phyloP scores from a whole-genome alignment of 2,329 filamentous ascomycete genomes.

The Aureobasidium leucospermi region DNA sequence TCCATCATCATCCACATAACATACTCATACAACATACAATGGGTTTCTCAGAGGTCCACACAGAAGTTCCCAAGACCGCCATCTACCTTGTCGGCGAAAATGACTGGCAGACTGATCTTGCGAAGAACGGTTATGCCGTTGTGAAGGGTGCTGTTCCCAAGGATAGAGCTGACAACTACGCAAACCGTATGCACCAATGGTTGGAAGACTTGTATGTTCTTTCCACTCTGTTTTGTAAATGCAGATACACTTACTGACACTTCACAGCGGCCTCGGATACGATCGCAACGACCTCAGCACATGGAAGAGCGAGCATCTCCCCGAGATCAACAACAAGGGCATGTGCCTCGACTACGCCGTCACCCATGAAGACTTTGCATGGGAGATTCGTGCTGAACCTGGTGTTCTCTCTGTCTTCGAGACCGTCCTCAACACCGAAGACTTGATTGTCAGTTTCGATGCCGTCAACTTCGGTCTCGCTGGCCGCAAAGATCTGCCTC shows the following conservation, averaged over 20 bases:
- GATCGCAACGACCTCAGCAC: slow-evolving; percentile 26
- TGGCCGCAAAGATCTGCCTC: slow-evolving; percentile 22
- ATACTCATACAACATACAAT: not conserved
- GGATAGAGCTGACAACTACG: slow-evolving; percentile 34
- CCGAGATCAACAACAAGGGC: slow-evolving; percentile 29
- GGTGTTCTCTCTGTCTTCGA: slow-evolving; percentile 31
- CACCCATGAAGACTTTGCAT: slow-evolving; percentile 35
- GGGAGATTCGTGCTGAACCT: slow-evolving; percentile 33
- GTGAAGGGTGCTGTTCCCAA: slow-evolving; percentile 40
- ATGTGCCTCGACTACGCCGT: slow-evolving; percentile 27
- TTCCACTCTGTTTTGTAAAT: too few species aligned
- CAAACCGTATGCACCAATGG: slow-evolving; percentile 23
- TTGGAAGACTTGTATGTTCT: slow-evolving; percentile 25
- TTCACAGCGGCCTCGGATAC: slow-evolving; percentile 16
- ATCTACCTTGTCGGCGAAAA: slow-evolving; percentile 2
- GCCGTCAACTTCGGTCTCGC: slow-evolving; percentile 34
- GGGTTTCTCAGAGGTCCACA: slow-evolving; percentile 12
- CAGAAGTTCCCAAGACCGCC: slow-evolving; percentile 11
- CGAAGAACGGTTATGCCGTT: slow-evolving; percentile 37
- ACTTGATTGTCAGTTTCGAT: slow-evolving; percentile 33
- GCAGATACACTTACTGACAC: not conserved
- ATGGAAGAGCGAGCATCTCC: slow-evolving; percentile 31
- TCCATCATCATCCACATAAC: not conserved
- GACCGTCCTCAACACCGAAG: slow-evolving; percentile 30
- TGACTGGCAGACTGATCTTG: slow-evolving; percentile 6